A percentile compares a stretch with the other conserved stretches of the same genome.
Evolutionary conservation across 805 yeast species (phyloP).

Genomic region (Priceomyces castillae): DNA sequence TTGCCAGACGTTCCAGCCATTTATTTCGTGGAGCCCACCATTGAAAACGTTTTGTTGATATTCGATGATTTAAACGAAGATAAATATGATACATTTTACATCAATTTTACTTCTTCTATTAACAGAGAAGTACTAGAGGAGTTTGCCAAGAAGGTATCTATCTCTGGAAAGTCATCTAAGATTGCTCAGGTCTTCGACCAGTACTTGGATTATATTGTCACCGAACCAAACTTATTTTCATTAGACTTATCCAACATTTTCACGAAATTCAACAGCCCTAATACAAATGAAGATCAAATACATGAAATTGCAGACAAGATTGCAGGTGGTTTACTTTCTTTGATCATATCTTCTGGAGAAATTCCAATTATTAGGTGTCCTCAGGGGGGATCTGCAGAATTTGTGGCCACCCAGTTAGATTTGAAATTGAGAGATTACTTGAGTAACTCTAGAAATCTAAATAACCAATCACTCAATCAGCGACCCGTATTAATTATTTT

Average conservation of each 20-base stretch:
- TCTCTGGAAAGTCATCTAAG: conserved; percentile 63
- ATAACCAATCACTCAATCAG: conserved; percentile 35
- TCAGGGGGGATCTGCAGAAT: conserved; percentile 91
- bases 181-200: conserved; percentile 93
- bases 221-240: conserved; percentile 88
- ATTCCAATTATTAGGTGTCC: conserved; percentile 92
- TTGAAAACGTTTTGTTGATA: conserved; percentile 66
- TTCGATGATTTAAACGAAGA: conserved; percentile 71
- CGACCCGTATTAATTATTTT: conserved; percentile 76
- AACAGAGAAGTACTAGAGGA: conserved; percentile 80
- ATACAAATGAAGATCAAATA: conserved; percentile 72
- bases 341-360: conserved; percentile 70
- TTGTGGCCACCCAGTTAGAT: conserved; percentile 85
- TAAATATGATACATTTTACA: conserved; percentile 72
- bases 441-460: conserved; percentile 51
- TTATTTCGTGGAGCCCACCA: conserved; percentile 86
- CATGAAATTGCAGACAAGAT: conserved; percentile 64
- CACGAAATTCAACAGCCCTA: conserved; percentile 65
- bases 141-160: conserved; percentile 78
- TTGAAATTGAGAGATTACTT: conserved; percentile 81
- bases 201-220: conserved; percentile 85
- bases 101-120: conserved; percentile 83
- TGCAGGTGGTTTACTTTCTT: conserved; percentile 77
- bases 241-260: conserved; percentile 68
- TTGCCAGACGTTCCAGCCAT: conserved; percentile 93